A percentile compares a stretch with the other conserved stretches of the same genome.
Evolutionary conservation across 805 yeast species (phyloP).

Genomic region (Monosporozyma unispora): DNA sequence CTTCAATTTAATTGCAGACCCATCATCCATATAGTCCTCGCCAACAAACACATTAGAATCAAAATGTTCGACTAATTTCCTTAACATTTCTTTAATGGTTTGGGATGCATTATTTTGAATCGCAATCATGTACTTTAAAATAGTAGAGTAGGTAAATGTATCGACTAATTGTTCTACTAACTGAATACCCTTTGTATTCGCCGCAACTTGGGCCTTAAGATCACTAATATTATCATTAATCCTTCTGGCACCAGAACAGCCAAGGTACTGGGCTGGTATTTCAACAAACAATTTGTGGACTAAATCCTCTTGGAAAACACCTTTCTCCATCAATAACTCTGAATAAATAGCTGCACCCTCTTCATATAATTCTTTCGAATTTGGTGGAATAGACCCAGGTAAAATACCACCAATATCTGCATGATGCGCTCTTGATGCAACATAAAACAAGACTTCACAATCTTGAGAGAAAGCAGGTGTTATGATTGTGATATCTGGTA

Average conservation of each 20-base stretch:
- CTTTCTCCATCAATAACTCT: conserved; percentile 61
- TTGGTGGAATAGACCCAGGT: conserved; percentile 94
- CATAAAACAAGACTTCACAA: conserved; percentile 63
- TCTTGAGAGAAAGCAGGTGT: conserved; percentile 73
- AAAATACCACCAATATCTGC: conserved; percentile 90
- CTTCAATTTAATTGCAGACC: conserved; percentile 52
- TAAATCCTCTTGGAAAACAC: conserved; percentile 65
- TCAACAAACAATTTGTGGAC: conserved; percentile 52
- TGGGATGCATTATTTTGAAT: conserved; percentile 71
- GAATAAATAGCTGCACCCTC: conserved; percentile 88
- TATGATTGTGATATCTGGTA: conserved; percentile 86
- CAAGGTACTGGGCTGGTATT: conserved; percentile 74
- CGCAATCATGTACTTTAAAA: conserved; percentile 69
- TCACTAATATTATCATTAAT: conserved; percentile 78
- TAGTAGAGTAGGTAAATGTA: conserved; percentile 53
- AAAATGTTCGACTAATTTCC: conserved; percentile 37
- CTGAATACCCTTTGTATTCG: conserved; percentile 76
- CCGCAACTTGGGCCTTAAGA: conserved; percentile 78
- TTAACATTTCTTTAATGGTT: conserved; percentile 53
- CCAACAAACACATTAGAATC: conserved; percentile 36
- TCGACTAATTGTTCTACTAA: conserved; percentile 49
- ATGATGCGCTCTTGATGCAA: conserved; percentile 93
- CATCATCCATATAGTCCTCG: conserved; percentile 72
- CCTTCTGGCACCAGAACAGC: conserved; percentile 84
- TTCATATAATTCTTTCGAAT: conserved; percentile 72